Percentiles rank a stretch among this genome's conserved stretches.
phyloP scores from a whole-genome alignment of 148 eudicot genomes.

The Camellia granthamiana region DNA sequence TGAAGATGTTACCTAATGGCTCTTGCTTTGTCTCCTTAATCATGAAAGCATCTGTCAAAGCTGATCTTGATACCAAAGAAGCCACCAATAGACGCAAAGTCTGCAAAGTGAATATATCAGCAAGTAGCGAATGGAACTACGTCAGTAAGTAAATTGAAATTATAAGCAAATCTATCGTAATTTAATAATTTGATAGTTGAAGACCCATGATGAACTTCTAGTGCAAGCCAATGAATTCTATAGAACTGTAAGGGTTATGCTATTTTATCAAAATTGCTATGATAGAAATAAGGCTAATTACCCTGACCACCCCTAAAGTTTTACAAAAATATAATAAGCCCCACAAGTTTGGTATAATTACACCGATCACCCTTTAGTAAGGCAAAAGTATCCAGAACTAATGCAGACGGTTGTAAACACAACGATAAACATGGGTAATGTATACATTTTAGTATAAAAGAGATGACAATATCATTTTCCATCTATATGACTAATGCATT shows the following conservation, averaged over 20 bases:
- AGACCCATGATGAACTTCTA: not conserved
- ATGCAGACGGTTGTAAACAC: too few species aligned
- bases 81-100: constrained; percentile 7
- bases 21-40: constrained; percentile 11
- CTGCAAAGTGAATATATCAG: constrained; percentile 7
- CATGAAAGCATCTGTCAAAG: constrained; percentile 16
- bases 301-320: too few species aligned
- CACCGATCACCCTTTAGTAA: too few species aligned
- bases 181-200: not conserved
- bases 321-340: too few species aligned
- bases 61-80: constrained; percentile 1
- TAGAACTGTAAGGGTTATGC: not conserved
- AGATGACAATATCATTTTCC: too few species aligned
- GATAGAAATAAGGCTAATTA: not conserved
- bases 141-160: not conserved
- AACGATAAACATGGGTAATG: too few species aligned
- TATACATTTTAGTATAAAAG: too few species aligned
- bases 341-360: too few species aligned
- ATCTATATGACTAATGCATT: too few species aligned
- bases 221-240: not conserved
- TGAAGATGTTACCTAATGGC: not conserved
- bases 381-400: too few species aligned
- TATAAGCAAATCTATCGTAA: not conserved
- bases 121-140: not conserved
- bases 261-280: not conserved